These are phyloP conservation scores for Xylaria sp. DNA, from an alignment of 2,329 filamentous ascomycete species.

Conservation along the genomic window DNA sequence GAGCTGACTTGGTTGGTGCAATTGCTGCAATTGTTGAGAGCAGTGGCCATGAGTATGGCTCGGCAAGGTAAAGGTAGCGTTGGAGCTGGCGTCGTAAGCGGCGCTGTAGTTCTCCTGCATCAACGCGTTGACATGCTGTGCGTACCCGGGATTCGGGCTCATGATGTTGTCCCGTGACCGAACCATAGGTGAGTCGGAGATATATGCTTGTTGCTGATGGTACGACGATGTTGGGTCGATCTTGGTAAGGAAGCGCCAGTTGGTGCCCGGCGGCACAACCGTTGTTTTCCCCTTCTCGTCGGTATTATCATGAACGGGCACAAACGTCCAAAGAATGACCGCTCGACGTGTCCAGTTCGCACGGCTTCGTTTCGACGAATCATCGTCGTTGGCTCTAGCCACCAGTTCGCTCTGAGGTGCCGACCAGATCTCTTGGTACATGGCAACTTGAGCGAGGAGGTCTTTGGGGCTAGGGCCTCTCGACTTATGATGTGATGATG, in stretches of 20 bases:
- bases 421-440: constrained; percentile 71
- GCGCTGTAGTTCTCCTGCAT: constrained; percentile 64
- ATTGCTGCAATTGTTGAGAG: constrained; percentile 26
- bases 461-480: constrained; percentile 50
- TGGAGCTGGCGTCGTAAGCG: constrained; percentile 50
- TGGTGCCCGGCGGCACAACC: constrained; percentile 59
- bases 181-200: constrained; percentile 44
- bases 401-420: constrained; percentile 49
- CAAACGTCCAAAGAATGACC: constrained; percentile 69
- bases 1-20: constrained; percentile 28
- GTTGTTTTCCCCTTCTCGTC: constrained; percentile 50
- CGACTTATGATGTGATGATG: constrained; percentile 26
- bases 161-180: constrained; percentile 53
- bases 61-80: constrained; percentile 28
- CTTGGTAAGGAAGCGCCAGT: constrained; percentile 67
- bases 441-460: constrained; percentile 64
- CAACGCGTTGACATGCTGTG: constrained; percentile 58
- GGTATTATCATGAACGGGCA: constrained; percentile 54
- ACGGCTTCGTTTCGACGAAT: constrained; percentile 24
- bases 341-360: constrained; percentile 60
- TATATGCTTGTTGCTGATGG: constrained; percentile 56
- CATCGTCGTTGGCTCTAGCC: constrained; percentile 1
- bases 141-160: constrained; percentile 57
- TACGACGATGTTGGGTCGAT: constrained; percentile 64
- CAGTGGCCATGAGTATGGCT: constrained; percentile 28